These are phyloP conservation scores for Jaminaea rosea DNA, from an alignment of 1,284 basidiomycete species.

Conservation along the genomic window DNA sequence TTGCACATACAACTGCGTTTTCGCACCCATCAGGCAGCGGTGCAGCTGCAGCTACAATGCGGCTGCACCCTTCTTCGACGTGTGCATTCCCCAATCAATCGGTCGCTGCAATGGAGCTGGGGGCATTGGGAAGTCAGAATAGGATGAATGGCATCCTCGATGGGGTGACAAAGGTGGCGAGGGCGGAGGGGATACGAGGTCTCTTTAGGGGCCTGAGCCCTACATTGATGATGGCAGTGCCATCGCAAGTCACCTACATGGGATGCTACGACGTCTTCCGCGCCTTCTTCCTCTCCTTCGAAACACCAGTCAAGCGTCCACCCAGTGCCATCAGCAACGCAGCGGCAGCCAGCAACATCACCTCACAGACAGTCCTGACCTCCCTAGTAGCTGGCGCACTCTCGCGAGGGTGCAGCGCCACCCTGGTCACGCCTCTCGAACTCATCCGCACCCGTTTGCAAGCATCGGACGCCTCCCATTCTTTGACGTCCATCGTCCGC, in stretches of 20 bases:
- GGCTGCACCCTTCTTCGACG: slow-evolving; percentile 12
- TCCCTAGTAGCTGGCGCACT: slow-evolving; percentile 75
- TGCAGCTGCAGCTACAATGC: neutral
- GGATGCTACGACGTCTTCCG: slow-evolving; percentile 87
- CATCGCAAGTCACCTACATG: slow-evolving; percentile 89
- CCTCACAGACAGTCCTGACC: slow-evolving; percentile 51
- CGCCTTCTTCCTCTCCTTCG: slow-evolving; percentile 23
- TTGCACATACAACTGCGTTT: slow-evolving; percentile 10
- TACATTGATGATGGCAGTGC: slow-evolving; percentile 64
- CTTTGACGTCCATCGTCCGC: slow-evolving; percentile 22
- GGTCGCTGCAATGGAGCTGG: slow-evolving; percentile 18
- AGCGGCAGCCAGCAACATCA: slow-evolving; percentile 16
- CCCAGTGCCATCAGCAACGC: neutral
- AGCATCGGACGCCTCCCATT: slow-evolving; percentile 22
- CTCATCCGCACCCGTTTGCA: slow-evolving; percentile 89
- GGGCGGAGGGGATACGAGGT: slow-evolving; percentile 34
- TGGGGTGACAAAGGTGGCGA: slow-evolving; percentile 37
- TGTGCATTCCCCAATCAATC: slow-evolving; percentile 22
- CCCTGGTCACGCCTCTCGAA: slow-evolving; percentile 78
- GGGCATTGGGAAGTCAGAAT: slow-evolving; percentile 16
- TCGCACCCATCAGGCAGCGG: neutral
- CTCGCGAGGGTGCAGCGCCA: slow-evolving; percentile 70
- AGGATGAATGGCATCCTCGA: slow-evolving; percentile 39
- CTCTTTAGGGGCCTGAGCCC: slow-evolving; percentile 44
- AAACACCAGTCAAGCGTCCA: too few relatives aligned